Evolutionary conservation across 2,329 filamentous ascomycete species (phyloP), one percentile per base, ranked within the genome.

Genomic region (Tolypocladium cylindrosporum): DNA sequence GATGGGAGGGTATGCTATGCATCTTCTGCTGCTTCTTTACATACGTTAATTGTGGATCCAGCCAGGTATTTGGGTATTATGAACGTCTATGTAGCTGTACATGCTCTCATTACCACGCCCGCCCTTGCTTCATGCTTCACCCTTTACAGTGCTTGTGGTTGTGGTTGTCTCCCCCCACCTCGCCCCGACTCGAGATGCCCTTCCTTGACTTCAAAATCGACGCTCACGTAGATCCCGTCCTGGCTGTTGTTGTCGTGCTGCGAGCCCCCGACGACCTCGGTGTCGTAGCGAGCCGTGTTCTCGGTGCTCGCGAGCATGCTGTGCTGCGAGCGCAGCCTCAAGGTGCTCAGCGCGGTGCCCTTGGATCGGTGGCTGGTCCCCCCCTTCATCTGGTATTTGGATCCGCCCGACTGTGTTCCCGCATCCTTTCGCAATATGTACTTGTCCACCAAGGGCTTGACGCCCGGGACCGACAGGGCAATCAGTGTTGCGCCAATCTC

Each of bases 401-500:
- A 65, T 9, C 63, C 64, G 11, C 60, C 65, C 2, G 61, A 62
- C 16, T 64, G 61, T 4, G 59, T 52, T 31, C 63, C 60, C 5
- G 58, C 54, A 34, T 65, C 68, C 59, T 63, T 66, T 34, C 64
- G 59, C 54, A 70, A 60, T 34, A 74, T 57, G 53, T 67, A 63
- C 58, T 62, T 67, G 62, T 75, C 75, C 48, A 76, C 73, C 3
- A 80, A 63, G 0, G 78, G 78, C 57, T 81, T 80, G 53, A 79
- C 66, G 3, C 77, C 78, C 0, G 79, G 79, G 0, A 80, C 70
- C 0, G 79, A 81, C 1, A 81, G 71, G 1, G 79, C 77, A 43
- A 80, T 75, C 31, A 81, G 63, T 0, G 79, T 81, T 1, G 73
- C 72, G 4, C 77, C 78, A 24, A 81, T 77, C 45, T 81, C 79